Conservation (phyloP, 2,329 filamentous ascomycete species). For the Pseudopyrenochaeta lycopersici region DNA sequence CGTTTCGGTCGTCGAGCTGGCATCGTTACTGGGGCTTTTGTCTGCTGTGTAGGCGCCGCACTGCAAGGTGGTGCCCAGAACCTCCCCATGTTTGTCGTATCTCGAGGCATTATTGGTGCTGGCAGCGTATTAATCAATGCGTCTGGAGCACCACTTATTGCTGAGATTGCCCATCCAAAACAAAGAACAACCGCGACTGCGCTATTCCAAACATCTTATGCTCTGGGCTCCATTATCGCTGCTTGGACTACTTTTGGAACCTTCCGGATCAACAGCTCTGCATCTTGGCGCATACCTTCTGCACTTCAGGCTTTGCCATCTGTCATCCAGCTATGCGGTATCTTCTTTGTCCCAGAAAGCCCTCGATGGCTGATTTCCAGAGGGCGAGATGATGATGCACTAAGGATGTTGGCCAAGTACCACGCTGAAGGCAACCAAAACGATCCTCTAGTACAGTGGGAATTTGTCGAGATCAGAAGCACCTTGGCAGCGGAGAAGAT, state of each 20-base stretch:
- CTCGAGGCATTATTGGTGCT: slow-evolving; percentile 46
- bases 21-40: slow-evolving; percentile 57
- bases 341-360: slow-evolving; percentile 16
- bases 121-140: slow-evolving; percentile 60
- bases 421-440: slow-evolving; percentile 3
- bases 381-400: slow-evolving; percentile 50
- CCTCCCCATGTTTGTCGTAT: slow-evolving; percentile 59
- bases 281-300: slow-evolving; percentile 63
- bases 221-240: slow-evolving; percentile 30
- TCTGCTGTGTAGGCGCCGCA: slow-evolving; percentile 16
- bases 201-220: slow-evolving; percentile 44
- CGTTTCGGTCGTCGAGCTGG: slow-evolving; percentile 38
- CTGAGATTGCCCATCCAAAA: slow-evolving; percentile 67
- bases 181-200: slow-evolving; percentile 64
- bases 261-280: slow-evolving; percentile 50
- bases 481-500: slow-evolving; percentile 12
- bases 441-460: neutral
- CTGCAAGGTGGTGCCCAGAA: slow-evolving; percentile 56
- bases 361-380: slow-evolving; percentile 59
- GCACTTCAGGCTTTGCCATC: slow-evolving; percentile 59
- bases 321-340: slow-evolving; percentile 53
- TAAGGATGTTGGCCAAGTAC: slow-evolving; percentile 10
- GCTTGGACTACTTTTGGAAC: slow-evolving; percentile 31
- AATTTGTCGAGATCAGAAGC: neutral
- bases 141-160: slow-evolving; percentile 63